A percentile compares a stretch with the other conserved stretches of the same genome.
These are phyloP conservation scores for Passalora sequoiae DNA, from an alignment of 2,329 filamentous ascomycete species.

Conservation along the genomic window DNA sequence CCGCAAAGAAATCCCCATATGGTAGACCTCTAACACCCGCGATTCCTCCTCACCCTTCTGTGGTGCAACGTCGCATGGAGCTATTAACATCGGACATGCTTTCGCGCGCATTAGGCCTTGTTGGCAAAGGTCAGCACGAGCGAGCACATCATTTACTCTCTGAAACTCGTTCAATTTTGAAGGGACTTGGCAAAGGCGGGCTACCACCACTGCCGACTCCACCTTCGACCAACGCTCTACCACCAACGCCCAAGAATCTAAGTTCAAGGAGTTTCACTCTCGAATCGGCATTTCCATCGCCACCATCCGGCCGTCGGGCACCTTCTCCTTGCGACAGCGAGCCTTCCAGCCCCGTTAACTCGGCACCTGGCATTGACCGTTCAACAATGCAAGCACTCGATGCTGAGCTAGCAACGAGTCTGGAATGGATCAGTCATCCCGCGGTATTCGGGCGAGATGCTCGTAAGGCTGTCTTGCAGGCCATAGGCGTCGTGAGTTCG, in stretches of 20 bases:
- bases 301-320: slow-evolving; percentile 29
- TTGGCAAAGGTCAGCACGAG: slow-evolving; percentile 87
- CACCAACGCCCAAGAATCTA: slow-evolving; percentile 30
- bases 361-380: slow-evolving; percentile 70
- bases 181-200: slow-evolving; percentile 90
- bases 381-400: slow-evolving; percentile 81
- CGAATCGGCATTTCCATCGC: slow-evolving; percentile 18
- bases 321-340: slow-evolving; percentile 35
- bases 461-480: slow-evolving; percentile 90
- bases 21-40: slow-evolving; percentile 58
- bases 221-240: slow-evolving; percentile 38
- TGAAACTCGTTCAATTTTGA: slow-evolving; percentile 91
- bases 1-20: slow-evolving; percentile 20
- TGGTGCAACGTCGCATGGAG: slow-evolving; percentile 97
- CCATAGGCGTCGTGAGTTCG: slow-evolving; percentile 92
- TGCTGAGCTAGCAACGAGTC: slow-evolving; percentile 77
- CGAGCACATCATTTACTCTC: slow-evolving; percentile 85
- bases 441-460: slow-evolving; percentile 91
- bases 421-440: slow-evolving; percentile 98
- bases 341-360: slow-evolving; percentile 48
- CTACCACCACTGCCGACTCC: slow-evolving; percentile 76
- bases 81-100: slow-evolving; percentile 97
- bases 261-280: slow-evolving; percentile 16
- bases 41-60: slow-evolving; percentile 89
- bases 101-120: slow-evolving; percentile 81